These are phyloP conservation scores for Pyrenochaeta sp. DNA, from an alignment of 2,329 filamentous ascomycete genomes.

Conservation along the genomic window DNA sequence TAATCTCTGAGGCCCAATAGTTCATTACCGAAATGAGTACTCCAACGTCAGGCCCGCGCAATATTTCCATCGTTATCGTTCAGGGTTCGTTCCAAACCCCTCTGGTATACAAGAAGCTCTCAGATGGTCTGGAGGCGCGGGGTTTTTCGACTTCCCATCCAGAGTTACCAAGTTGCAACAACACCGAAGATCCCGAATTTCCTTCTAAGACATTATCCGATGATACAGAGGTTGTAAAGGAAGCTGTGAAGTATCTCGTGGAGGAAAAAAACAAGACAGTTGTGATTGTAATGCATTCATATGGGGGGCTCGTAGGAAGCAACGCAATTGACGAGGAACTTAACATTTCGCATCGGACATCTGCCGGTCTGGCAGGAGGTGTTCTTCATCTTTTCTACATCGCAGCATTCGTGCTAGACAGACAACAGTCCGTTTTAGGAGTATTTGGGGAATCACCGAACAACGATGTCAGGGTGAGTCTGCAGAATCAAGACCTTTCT, in stretches of 20 bases:
- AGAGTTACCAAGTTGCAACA: constrained; percentile 21
- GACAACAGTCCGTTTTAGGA: neutral
- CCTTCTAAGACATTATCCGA: constrained; percentile 2
- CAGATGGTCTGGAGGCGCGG: constrained; percentile 14
- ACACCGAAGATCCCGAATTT: constrained; percentile 24
- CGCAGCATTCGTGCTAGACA: constrained; percentile 6
- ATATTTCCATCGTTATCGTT: constrained; percentile 25
- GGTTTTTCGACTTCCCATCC: constrained; percentile 26
- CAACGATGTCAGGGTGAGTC: constrained; percentile 1
- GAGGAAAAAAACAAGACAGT: constrained; percentile 27
- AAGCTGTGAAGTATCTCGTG: constrained; percentile 1
- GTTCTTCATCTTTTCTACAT: constrained; percentile 8
- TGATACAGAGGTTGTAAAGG: constrained; percentile 17
- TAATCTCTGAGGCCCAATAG: neutral
- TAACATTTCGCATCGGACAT: constrained; percentile 3
- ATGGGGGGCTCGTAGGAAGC: constrained; percentile 32
- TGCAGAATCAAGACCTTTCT: neutral
- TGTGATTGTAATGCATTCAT: constrained; percentile 37
- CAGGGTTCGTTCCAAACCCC: constrained; percentile 35
- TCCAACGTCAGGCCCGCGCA: neutral
- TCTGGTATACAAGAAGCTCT: constrained; percentile 19
- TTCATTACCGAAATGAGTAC: neutral
- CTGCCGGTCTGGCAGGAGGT: neutral
- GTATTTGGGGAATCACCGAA: constrained; percentile 4
- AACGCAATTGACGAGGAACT: constrained; percentile 29